Percentiles rank a stretch among this genome's conserved stretches.
Evolutionary conservation across 78 protist genomes (phyloP).

Genomic region (Protostelium mycophagum): DNA sequence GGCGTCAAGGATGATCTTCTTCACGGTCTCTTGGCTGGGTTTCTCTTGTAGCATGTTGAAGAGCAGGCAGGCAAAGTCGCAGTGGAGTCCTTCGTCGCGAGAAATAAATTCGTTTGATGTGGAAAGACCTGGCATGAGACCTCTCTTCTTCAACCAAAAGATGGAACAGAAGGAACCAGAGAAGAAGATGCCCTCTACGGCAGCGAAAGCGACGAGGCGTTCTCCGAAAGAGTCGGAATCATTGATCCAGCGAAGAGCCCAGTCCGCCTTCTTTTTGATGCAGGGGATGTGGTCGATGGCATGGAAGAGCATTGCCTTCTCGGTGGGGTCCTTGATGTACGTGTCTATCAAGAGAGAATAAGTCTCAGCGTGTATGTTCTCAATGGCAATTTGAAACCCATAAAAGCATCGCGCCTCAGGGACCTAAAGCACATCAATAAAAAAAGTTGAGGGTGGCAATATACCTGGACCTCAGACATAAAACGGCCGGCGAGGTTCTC

Average conservation of each 20-base stretch:
- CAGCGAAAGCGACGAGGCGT: slow-evolving; percentile 97
- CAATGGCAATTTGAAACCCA: slow-evolving; percentile 96
- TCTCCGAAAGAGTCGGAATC: slow-evolving; percentile 73
- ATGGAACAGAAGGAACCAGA: slow-evolving; percentile 94
- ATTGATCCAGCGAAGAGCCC: slow-evolving; percentile 96
- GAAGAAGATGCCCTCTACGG: slow-evolving; percentile 99
- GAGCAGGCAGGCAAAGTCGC: slow-evolving; percentile 96
- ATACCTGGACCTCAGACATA: slow-evolving; percentile 83
- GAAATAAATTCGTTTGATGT: slow-evolving; percentile 95
- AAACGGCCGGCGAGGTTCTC: slow-evolving; percentile 94
- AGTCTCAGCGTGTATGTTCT: slow-evolving; percentile 95
- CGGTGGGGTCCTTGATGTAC: slow-evolving; percentile 72
- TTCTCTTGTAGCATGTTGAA: slow-evolving; percentile 60
- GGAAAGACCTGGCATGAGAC: slow-evolving; percentile 95
- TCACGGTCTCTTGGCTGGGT: slow-evolving; percentile 17
- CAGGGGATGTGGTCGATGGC: slow-evolving; percentile 93
- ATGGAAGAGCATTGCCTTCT: slow-evolving; percentile 77
- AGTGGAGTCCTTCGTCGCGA: slow-evolving; percentile 97
- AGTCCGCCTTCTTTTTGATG: slow-evolving; percentile 92
- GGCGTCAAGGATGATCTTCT: slow-evolving; percentile 81
- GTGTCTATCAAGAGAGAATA: slow-evolving; percentile 94
- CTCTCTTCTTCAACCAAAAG: slow-evolving; percentile 98
- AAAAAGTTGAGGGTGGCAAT: background rate
- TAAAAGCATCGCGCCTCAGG: slow-evolving; percentile 99
- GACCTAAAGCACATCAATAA: slow-evolving; percentile 8